Evolutionary conservation across 2,329 filamentous ascomycete genomes (phyloP).

Genomic region (Byssochlamys sp.): DNA sequence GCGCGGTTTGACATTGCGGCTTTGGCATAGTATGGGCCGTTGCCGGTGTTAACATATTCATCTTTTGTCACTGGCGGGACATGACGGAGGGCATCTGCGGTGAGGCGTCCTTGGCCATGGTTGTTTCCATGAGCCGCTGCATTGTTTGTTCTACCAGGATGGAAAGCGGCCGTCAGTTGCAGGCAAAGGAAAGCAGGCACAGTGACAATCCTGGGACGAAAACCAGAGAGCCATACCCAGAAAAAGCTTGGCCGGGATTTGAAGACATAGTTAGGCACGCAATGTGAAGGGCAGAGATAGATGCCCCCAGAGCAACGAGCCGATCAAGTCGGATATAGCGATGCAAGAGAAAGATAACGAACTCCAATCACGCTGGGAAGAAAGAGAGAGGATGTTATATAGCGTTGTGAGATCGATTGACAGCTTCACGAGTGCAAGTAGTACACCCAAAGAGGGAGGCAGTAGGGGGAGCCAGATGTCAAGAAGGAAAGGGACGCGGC

Average conservation of each 20-base stretch:
- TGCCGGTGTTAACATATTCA: conserved; percentile 16
- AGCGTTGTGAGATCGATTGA: too few relatives aligned
- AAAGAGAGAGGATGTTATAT: too few relatives aligned
- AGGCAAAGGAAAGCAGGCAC: background rate
- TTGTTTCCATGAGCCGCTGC: background rate
- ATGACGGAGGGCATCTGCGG: conserved; percentile 18
- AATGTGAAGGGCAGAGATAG: background rate
- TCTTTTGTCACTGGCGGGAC: conserved; percentile 13
- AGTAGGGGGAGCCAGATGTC: too few relatives aligned
- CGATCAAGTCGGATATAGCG: too few relatives aligned
- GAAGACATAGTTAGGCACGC: background rate
- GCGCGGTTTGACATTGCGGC: conserved; percentile 23
- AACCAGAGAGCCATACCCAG: background rate
- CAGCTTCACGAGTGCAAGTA: too few relatives aligned
- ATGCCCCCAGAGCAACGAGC: too few relatives aligned
- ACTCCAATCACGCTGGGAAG: too few relatives aligned
- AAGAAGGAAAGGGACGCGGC: too few relatives aligned
- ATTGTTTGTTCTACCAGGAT: background rate
- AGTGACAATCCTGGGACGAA: background rate
- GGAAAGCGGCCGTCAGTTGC: background rate
- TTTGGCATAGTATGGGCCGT: conserved; percentile 24
- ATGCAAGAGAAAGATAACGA: too few relatives aligned
- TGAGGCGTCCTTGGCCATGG: conserved; percentile 7
- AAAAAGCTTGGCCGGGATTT: background rate
- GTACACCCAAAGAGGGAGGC: too few relatives aligned